Base-by-base conservation (phyloP, 139 green algal species). In the Chlorella sp. region DNA sequence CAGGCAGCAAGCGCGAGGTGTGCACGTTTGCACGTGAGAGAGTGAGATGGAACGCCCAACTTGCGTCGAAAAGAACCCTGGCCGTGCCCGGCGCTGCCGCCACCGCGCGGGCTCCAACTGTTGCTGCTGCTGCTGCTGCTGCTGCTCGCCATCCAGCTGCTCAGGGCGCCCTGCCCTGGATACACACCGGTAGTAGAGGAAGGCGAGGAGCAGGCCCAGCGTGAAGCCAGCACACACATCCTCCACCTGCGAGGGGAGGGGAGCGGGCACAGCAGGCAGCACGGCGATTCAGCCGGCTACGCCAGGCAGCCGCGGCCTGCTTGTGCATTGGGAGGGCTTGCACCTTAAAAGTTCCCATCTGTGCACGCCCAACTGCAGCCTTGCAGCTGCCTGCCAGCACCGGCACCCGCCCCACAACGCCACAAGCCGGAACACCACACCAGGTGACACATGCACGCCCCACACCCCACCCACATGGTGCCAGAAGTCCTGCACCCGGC, bases 121-220 rank as follows among this genome's bases (percentile, higher is more conserved):
- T n/a, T n/a, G n/a, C n/a, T n/a, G n/a, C n/a, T 57, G 48, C 48
- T 57, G 48, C 48, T 57, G 48, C 48, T 57, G 48, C 48, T 57
- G 48, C 48, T 57, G 48, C 48, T 57, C 48, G 5, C 9, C 48
- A 5, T 57, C 48, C 5, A n/a, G n/a, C n/a, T 57, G 48, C 5
- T 57, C 9, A 57, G 48, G 48, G 9, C 9, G 9, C 5, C 48
- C 48, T 16, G 48, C 75, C n/a, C n/a, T 14, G 34, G 32, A 12
- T 28, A 75, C 82, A 40, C 53, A 37, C 64, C 88, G 64, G 77
- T 92, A 92, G 83, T 89, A 92, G n/a, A 57, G 85, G 39, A 68
- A 92, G 11, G 85, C 86, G 64, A 92, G 64, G 34, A 84, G 40
- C 32, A 92, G 37, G 28, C 90, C 90, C n/a, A 92, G 64, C 37